These are phyloP conservation scores for Tylopilus plumbeoviolaceoides DNA, from an alignment of 768 basidiomycete genomes.

Conservation along the genomic window DNA sequence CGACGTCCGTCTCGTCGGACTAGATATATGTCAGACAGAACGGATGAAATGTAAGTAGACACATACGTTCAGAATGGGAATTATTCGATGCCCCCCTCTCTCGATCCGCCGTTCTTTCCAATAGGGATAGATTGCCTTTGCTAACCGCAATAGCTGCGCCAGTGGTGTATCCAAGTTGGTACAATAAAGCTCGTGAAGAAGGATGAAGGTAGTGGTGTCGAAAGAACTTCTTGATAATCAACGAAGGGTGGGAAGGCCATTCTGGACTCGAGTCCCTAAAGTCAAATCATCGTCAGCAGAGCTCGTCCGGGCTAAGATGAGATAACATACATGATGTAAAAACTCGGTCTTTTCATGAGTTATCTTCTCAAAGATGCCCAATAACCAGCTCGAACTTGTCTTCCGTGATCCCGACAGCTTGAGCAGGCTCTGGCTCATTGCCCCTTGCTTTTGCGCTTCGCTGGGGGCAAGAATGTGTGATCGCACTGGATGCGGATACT, in stretches of 20 bases:
- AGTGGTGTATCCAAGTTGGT: slow-evolving; percentile 66
- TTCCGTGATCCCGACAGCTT: slow-evolving; percentile 69
- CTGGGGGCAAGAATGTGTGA: slow-evolving; percentile 51
- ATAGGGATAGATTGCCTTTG: slow-evolving; percentile 75
- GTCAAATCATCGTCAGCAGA: not conserved
- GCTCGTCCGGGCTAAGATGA: not conserved
- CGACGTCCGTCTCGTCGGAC: slow-evolving; percentile 89
- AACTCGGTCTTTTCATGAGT: slow-evolving; percentile 89
- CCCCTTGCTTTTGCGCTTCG: slow-evolving; percentile 78
- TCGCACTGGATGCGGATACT: slow-evolving; percentile 45
- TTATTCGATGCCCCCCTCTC: slow-evolving; percentile 78
- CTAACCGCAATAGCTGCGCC: slow-evolving; percentile 58
- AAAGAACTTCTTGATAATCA: slow-evolving; percentile 69
- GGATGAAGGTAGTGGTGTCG: slow-evolving; percentile 51
- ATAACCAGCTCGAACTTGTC: slow-evolving; percentile 95
- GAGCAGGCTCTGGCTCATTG: slow-evolving; percentile 70
- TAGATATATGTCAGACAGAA: slow-evolving; percentile 24
- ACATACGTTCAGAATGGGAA: slow-evolving; percentile 83
- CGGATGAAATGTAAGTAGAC: not conserved
- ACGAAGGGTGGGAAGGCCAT: slow-evolving; percentile 69
- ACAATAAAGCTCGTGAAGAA: slow-evolving; percentile 66
- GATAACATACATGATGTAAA: slow-evolving; percentile 74
- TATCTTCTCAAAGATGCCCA: slow-evolving; percentile 88
- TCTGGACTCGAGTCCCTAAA: slow-evolving; percentile 61
- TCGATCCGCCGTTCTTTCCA: slow-evolving; percentile 86